Percentiles rank a stretch among this genome's conserved stretches.
Evolutionary conservation across 2,329 filamentous ascomycete genomes (phyloP).

Genomic region (Verticillium isaacii): DNA sequence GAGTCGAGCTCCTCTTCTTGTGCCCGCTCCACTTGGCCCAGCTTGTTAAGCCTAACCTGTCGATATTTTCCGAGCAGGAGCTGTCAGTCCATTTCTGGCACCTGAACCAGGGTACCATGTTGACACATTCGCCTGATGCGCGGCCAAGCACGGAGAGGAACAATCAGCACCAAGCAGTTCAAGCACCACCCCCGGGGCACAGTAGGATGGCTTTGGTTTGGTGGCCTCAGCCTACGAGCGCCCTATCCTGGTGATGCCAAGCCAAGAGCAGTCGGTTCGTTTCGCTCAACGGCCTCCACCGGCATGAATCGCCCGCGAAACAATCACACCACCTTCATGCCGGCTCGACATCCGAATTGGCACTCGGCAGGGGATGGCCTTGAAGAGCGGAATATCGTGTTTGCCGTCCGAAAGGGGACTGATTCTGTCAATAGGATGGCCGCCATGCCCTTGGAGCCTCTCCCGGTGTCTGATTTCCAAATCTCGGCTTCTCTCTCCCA

Average conservation of each 20-base stretch:
- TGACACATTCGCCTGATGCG: background rate
- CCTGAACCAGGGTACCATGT: background rate
- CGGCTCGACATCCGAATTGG: background rate
- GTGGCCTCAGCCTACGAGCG: background rate
- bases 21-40: background rate
- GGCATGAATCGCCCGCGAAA: background rate
- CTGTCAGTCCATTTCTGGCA: background rate
- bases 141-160: background rate
- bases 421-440: background rate
- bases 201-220: background rate
- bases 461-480: background rate
- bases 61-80: background rate
- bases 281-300: background rate
- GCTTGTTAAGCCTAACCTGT: background rate
- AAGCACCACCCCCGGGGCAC: background rate
- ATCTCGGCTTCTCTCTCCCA: background rate
- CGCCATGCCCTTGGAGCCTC: background rate
- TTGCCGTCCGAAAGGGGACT: background rate
- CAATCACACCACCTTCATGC: background rate
- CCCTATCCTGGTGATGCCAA: background rate
- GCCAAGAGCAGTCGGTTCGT: background rate
- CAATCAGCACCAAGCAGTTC: background rate
- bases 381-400: background rate
- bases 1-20: background rate
- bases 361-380: background rate